Evolutionary conservation across 306 rosid genomes (phyloP), one percentile per base, ranked within the genome.

Genomic region (Astragalus glycyphyllos): DNA sequence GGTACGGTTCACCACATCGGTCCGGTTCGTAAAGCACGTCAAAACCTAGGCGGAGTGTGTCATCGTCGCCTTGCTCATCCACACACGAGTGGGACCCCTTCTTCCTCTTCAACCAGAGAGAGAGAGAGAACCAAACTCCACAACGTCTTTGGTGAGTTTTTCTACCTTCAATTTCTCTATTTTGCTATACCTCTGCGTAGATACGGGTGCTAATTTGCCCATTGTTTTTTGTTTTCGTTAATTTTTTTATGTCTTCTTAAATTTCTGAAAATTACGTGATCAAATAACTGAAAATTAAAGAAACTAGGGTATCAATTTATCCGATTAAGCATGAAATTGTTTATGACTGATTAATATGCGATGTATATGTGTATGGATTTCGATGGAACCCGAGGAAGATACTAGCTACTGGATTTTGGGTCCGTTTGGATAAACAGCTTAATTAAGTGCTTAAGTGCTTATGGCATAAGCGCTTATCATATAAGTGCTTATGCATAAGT

Each of bases 151-250:
- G 5, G 48, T 42, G 48, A 42, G 48, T 42, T 10, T 8, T 42
- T 5, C 13, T 42, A 42, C 5, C 48, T 42, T 42, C 11, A 7
- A 40, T 40, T 40, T 40, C 45, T 40, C 3, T 8, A 40, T 3
- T 7, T 35, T 35, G 8, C 40, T 35, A 5, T 35, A 8, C 40
- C 40, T 35, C 40, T 5, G 40, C 40, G 6, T 6, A 7, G 10
- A 3, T 40, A 7, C 11, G 45, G 8, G 45, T 10, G 45, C 11
- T 37, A 37, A 31, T 47, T 66, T 67, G 4, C 35, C 35, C 32
- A 49, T 67, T 67, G 15, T 65, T n/a, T 32, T 50, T 68, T 50
- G 17, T 34, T 67, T 68, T 49, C 16, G 6, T 8, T 50, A 26
- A 11, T 26, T 35, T 20, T 32, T 69, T 32, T 69, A 41, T 55